Evolutionary conservation across 805 yeast species (phyloP), one percentile per base, ranked within the genome.

Genomic region (Candida ipomoeae): DNA sequence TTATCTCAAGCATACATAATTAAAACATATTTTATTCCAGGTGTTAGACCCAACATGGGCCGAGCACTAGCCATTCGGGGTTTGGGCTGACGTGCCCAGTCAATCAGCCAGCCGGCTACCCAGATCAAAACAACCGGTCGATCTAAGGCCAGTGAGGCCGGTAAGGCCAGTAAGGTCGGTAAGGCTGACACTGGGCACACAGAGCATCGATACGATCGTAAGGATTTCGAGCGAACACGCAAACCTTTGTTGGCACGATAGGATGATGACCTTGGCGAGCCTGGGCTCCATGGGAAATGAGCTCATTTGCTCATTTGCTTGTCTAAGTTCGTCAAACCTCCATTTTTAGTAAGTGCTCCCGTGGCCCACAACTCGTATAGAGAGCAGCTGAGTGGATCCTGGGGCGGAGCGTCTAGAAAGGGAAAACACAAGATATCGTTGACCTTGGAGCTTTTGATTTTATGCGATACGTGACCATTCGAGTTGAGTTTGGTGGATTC

Each of bases 211-310:
- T 21, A 90, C 96, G 40, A 91, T 86, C 1, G 82, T 81, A 14
- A 85, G 55, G 61, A 87, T 76, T 58, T 91, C 97, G 34, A 77
- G 76, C 1, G 89, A 78, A 60, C 97, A 91, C 2, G 74, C 77
- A 56, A 82, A 82, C 48, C 77, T 77, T 2, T 61, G 54, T 7
- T 62, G 59, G 0, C 84, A 66, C 0, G 96, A 77, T 18, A 79
- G 68, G 14, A 91, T 65, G 5, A 90, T 69, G 11, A 88, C 63
- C 60, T 88, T 87, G 1, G 96, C 80, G 31, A 90, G 69, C 0
- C 87, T 73, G 3, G 97, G 96, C 48, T 85, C 94, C 71, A 91
- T 87, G 0, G 99, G 99, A 60, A 94, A 90, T 55, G 86, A 89
- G 0, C 96, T 87, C 91, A 94, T n/a, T n/a, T n/a, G n/a, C n/a